phyloP scores from a whole-genome alignment of 2,329 filamentous ascomycete species.

The Penicillium sp. region DNA sequence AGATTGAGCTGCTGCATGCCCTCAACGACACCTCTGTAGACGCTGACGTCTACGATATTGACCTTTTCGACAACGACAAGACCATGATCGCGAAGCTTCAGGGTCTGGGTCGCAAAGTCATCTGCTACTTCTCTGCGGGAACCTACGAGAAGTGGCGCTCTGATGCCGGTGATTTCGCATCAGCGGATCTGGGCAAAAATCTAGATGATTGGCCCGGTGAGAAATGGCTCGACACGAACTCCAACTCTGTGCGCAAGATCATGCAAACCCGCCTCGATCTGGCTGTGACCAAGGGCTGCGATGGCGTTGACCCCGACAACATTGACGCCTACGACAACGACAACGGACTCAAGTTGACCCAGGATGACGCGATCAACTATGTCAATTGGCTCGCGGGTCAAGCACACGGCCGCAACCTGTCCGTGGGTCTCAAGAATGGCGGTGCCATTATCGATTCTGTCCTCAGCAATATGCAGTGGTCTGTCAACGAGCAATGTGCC shows the following conservation, averaged over 20 bases:
- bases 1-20: conserved; percentile 59
- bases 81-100: conserved; percentile 55
- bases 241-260: conserved; percentile 62
- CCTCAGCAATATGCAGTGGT: conserved; percentile 62
- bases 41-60: conserved; percentile 64
- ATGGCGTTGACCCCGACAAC: conserved; percentile 73
- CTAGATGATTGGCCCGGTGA: conserved; percentile 69
- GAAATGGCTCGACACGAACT: conserved; percentile 66
- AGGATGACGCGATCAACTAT: conserved; percentile 60
- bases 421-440: conserved; percentile 71
- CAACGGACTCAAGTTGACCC: conserved; percentile 64
- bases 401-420: conserved; percentile 59
- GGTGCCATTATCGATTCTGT: conserved; percentile 60
- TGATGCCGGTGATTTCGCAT: conserved; percentile 60
- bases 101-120: conserved; percentile 60
- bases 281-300: conserved; percentile 65
- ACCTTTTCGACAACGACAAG: conserved; percentile 59
- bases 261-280: conserved; percentile 65
- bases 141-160: conserved; percentile 67
- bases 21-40: conserved; percentile 52
- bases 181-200: conserved; percentile 59
- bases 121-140: conserved; percentile 77
- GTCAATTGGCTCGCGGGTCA: conserved; percentile 63
- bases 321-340: conserved; percentile 69
- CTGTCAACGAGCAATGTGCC: conserved; percentile 71